A percentile compares a stretch with the other conserved stretches of the same genome.
phyloP scores from a whole-genome alignment of 768 basidiomycete genomes.

The Serendipita vermifera region DNA sequence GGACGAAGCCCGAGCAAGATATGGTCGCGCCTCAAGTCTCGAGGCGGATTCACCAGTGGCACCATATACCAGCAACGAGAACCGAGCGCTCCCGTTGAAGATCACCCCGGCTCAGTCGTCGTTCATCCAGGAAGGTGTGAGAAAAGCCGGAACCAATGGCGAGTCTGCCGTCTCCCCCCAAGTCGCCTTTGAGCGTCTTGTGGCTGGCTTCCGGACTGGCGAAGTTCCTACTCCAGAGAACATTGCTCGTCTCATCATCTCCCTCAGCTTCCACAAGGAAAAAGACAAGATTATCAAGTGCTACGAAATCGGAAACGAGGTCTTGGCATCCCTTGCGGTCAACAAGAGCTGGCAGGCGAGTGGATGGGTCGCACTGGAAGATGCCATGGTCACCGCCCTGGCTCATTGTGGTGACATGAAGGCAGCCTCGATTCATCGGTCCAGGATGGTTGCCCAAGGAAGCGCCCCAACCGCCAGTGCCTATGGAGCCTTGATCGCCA shows the following conservation, averaged over 20 bases:
- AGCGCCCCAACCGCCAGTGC: slow-evolving; percentile 75
- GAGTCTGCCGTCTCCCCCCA: slow-evolving; percentile 20
- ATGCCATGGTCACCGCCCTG: slow-evolving; percentile 76
- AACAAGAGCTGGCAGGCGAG: slow-evolving; percentile 33
- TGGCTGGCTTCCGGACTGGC: slow-evolving; percentile 31
- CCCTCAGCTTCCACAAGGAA: slow-evolving; percentile 50
- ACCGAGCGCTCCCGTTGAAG: background rate
- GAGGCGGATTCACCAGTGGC: no score
- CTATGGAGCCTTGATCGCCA: slow-evolving; percentile 79
- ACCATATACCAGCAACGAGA: no score
- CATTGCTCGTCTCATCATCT: slow-evolving; percentile 51
- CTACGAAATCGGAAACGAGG: slow-evolving; percentile 54
- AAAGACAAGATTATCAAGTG: slow-evolving; percentile 47
- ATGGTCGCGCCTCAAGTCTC: no score
- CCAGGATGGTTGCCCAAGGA: slow-evolving; percentile 62
- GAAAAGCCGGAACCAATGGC: slow-evolving; percentile 13
- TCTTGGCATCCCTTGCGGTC: slow-evolving; percentile 36
- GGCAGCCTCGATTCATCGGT: slow-evolving; percentile 67
- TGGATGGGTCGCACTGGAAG: slow-evolving; percentile 70
- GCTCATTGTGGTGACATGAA: slow-evolving; percentile 73
- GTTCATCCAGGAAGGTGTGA: background rate
- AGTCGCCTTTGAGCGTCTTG: slow-evolving; percentile 39
- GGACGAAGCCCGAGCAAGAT: background rate
- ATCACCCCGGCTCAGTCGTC: slow-evolving; percentile 1
- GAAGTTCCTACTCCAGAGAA: slow-evolving; percentile 39